A percentile compares a stretch with the other conserved stretches of the same genome.
Conservation (phyloP, 2,329 filamentous ascomycete species). For the Stemphylium beticola region DNA sequence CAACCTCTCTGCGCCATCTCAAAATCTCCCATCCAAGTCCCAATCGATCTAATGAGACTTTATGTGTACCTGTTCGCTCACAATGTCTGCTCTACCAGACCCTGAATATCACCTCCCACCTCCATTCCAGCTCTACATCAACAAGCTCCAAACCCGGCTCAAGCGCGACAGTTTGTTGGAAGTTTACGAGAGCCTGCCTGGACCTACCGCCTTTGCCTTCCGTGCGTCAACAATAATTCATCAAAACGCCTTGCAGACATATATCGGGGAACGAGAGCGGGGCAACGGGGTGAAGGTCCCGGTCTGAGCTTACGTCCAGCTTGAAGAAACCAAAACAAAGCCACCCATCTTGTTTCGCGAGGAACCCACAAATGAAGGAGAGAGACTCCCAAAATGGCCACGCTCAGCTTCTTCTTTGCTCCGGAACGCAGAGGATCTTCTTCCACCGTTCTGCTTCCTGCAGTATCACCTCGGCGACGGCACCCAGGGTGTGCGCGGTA, state of each 20-base stretch:
- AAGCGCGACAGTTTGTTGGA: background rate
- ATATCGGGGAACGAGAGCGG: background rate
- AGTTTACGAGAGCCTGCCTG: background rate
- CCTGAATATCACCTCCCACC: background rate
- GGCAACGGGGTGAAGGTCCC: background rate
- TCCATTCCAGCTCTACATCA: background rate
- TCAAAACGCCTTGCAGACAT: background rate
- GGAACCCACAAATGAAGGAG: background rate
- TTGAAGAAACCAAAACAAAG: background rate
- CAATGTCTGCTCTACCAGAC: too few species aligned
- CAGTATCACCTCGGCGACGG: background rate
- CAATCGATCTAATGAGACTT: too few species aligned
- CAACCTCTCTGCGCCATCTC: too few species aligned
- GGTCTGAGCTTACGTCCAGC: conserved; percentile 1
- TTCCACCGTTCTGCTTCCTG: background rate
- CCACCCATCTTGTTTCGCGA: conserved; percentile 1
- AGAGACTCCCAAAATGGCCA: background rate
- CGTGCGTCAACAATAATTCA: background rate
- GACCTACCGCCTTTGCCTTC: background rate
- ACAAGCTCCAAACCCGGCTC: background rate
- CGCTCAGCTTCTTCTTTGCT: background rate
- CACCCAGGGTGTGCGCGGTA: background rate
- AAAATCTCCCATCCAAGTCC: too few species aligned
- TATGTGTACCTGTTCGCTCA: too few species aligned
- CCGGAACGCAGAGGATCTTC: background rate